A percentile compares a stretch with the other conserved stretches of the same genome.
Evolutionary conservation across 2,329 filamentous ascomycete genomes (phyloP).

Genomic region (Aureobasidium sp.): DNA sequence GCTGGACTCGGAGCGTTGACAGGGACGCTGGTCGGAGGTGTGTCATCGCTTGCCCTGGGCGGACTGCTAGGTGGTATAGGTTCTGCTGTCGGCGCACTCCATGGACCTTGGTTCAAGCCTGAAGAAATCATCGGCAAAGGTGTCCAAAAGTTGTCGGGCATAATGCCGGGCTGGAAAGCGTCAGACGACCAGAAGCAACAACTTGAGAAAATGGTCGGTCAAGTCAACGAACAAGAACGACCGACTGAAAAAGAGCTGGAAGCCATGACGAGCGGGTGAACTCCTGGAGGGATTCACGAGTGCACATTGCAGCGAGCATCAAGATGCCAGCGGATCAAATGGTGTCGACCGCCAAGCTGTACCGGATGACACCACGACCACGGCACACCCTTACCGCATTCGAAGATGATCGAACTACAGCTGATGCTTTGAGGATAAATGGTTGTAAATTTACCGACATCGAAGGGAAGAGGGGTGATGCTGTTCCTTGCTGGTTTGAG

Average conservation of each 20-base stretch:
- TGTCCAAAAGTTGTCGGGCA: neutral
- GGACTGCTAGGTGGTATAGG: neutral
- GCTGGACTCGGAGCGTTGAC: conserved; percentile 25
- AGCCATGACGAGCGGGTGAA: neutral
- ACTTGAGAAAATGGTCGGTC: neutral
- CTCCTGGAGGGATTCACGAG: neutral
- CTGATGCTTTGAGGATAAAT: too few species aligned
- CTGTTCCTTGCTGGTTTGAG: neutral
- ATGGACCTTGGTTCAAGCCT: neutral
- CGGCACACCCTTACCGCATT: too few species aligned
- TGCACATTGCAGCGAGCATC: neutral
- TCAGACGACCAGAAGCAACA: neutral
- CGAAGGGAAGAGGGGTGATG: too few species aligned
- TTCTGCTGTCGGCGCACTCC: neutral
- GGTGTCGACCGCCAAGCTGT: too few species aligned
- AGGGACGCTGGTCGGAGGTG: conserved; percentile 26
- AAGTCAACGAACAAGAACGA: neutral
- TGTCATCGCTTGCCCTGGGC: conserved; percentile 18
- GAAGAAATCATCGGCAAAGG: neutral
- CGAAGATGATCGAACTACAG: too few species aligned
- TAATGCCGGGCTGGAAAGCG: neutral
- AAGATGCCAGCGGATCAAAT: too few species aligned
- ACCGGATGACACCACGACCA: too few species aligned
- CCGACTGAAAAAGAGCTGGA: neutral
- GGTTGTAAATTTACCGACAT: too few species aligned